A percentile compares a stretch with the other conserved stretches of the same genome.
These are phyloP conservation scores for Colletotrichum tropicale DNA, from an alignment of 2,329 filamentous ascomycete genomes.

Conservation along the genomic window DNA sequence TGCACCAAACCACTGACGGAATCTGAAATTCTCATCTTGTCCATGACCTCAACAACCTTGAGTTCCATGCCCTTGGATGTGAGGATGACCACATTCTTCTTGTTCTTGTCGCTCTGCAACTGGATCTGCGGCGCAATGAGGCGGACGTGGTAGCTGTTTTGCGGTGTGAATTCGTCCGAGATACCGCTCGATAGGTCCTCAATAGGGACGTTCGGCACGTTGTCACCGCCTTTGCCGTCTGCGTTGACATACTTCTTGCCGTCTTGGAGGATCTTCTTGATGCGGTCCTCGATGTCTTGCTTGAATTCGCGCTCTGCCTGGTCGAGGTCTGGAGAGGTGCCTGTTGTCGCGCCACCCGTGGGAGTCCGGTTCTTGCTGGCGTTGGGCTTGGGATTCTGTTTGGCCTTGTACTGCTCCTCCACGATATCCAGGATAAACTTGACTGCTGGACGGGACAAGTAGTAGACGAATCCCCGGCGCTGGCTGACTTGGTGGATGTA, in stretches of 20 bases:
- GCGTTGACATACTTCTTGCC: conserved; percentile 81
- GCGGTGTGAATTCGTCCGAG: conserved; percentile 83
- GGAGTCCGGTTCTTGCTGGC: conserved; percentile 27
- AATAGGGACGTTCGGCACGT: conserved; percentile 47
- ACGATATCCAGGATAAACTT: conserved; percentile 99
- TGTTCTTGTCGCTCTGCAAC: conserved; percentile 97
- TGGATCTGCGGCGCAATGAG: conserved; percentile 98
- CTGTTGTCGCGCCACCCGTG: conserved; percentile 6
- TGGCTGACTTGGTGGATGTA: conserved; percentile 98
- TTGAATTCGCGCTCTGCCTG: conserved; percentile 61
- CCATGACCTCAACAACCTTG: conserved; percentile 96
- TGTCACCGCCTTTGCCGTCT: conserved; percentile 52
- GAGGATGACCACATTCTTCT: conserved; percentile 94
- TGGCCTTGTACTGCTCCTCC: conserved; percentile 85
- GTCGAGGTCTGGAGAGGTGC: conserved; percentile 40
- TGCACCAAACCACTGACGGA: conserved; percentile 95
- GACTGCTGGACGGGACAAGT: conserved; percentile 91
- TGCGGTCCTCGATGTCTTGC: conserved; percentile 78
- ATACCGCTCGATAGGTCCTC: conserved; percentile 77
- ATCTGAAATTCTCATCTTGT: conserved; percentile 90
- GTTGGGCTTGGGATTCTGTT: conserved; percentile 40
- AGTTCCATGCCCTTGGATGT: conserved; percentile 98
- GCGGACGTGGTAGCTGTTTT: conserved; percentile 93
- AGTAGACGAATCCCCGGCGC: conserved; percentile 94
- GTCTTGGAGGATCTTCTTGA: conserved; percentile 84